Conservation (phyloP, 129 eudicot species). For the Scalesia atractyloides region DNA sequence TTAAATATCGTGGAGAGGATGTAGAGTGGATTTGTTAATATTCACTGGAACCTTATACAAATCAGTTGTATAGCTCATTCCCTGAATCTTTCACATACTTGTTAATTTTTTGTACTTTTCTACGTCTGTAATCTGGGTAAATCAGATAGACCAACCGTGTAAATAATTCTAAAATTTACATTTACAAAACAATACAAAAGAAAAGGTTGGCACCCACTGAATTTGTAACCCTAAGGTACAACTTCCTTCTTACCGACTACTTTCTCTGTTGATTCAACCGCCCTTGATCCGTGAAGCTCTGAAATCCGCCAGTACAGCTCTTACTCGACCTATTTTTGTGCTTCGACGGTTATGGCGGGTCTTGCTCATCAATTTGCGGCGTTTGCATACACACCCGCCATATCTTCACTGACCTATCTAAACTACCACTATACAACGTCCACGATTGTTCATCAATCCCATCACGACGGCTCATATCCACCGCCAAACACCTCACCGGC, state of each 20-base stretch:
- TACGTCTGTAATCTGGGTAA: too few relatives aligned
- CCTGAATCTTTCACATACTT: too few relatives aligned
- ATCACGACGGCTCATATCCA: conserved; percentile 29
- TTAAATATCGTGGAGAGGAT: too few relatives aligned
- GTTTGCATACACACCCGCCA: conserved; percentile 57
- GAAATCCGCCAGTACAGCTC: conserved; percentile 18
- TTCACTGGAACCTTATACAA: too few relatives aligned
- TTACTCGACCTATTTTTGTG: conserved; percentile 11
- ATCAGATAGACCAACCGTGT: too few relatives aligned
- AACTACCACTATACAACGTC: conserved; percentile 69
- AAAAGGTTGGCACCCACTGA: not conserved
- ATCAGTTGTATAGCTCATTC: too few relatives aligned
- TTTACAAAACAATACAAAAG: not conserved
- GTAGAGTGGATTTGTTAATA: too few relatives aligned
- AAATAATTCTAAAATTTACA: too few relatives aligned
- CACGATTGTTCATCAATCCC: conserved; percentile 33
- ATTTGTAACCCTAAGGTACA: not conserved
- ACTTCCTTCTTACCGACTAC: conserved; percentile 8
- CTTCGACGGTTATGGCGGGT: conserved; percentile 7
- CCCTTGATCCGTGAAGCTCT: conserved; percentile 27
- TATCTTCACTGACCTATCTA: conserved; percentile 75
- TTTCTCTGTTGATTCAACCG: conserved; percentile 15
- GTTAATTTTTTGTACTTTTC: too few relatives aligned
- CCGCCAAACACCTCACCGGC: conserved; percentile 71
- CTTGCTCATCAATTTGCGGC: conserved; percentile 1